Evolutionary conservation across 2,329 filamentous ascomycete genomes (phyloP), one percentile per base, ranked within the genome.

Genomic region (Pseudogymnoascus verrucosus): DNA sequence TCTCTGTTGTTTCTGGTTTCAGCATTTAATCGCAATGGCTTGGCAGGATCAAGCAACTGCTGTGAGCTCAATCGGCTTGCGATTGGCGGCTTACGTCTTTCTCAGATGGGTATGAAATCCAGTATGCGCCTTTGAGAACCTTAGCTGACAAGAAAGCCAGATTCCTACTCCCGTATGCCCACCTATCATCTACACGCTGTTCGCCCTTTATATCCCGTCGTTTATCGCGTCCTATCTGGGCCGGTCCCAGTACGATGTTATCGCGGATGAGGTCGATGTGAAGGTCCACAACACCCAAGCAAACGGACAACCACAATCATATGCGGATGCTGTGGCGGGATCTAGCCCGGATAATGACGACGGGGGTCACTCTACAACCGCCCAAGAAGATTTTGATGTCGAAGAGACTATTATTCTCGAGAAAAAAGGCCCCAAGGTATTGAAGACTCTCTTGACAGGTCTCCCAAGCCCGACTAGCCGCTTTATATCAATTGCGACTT

Each of bases 391-490:
- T 64, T 77, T 91, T 37, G 81, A 85, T 28, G 77, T 91, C 23
- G 73, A 85, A 64, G 88, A 92, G 72, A 87, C 82, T 0, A 75
- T 89, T 3, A 72, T 85, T 10, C 69, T 89, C 14, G 78, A 83
- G 61, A 79, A 87, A 70, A 83, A 83, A 68, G 78, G 82, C 11
- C 74, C 83, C 2, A 79, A 80, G 21, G 77, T 84, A 1, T 77
- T 89, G 68, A 82, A 81, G 67, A 89, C 90, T 2, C 78, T 98
- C 5, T 76, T 96, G 23, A 85, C 85, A 2, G 95, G 95, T 3
- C 77, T 88, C 0, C 93, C 95, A 1, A 91, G 86, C 69, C 84
- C 89, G 5, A 82, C 80, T n/a, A 91, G 86, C 61, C 78, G 84
- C 11, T 69, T 87, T 21, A 81, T 87, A 69, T 93, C 90, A 19